phyloP scores from a whole-genome alignment of 768 basidiomycete species.

The Lactifluus piperatus region DNA sequence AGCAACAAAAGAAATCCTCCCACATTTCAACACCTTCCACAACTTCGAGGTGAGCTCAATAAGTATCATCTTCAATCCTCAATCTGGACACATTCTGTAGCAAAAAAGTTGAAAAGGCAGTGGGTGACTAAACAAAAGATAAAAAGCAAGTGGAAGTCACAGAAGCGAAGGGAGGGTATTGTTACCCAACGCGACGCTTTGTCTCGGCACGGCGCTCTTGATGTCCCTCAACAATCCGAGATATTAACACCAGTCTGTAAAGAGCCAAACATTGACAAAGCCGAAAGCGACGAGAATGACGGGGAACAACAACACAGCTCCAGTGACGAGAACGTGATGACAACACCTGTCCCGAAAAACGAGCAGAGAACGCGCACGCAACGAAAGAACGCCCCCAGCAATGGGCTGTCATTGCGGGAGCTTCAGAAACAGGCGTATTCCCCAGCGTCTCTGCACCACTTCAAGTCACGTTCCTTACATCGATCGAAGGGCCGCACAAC shows the following conservation, averaged over 20 bases:
- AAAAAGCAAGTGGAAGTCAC: constrained; percentile 66
- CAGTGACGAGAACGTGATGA: neutral
- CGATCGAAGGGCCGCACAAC: constrained; percentile 23
- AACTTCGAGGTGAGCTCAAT: constrained; percentile 44
- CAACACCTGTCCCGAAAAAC: neutral
- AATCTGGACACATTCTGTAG: constrained; percentile 29
- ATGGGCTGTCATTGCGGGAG: constrained; percentile 41
- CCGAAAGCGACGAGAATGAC: constrained; percentile 18
- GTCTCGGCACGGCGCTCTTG: neutral
- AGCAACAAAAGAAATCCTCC: constrained; percentile 55
- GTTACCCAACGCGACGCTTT: constrained; percentile 13
- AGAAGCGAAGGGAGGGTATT: constrained; percentile 47
- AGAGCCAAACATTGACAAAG: constrained; percentile 11
- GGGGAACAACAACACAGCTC: constrained; percentile 10
- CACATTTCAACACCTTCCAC: constrained; percentile 60
- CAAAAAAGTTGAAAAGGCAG: constrained; percentile 69
- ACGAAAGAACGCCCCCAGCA: neutral
- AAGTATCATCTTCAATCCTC: neutral
- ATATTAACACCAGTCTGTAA: constrained; percentile 9
- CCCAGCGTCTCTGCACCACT: constrained; percentile 45
- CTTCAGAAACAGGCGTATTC: constrained; percentile 58
- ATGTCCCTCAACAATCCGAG: neutral
- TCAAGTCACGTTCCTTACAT: constrained; percentile 39
- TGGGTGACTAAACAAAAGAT: constrained; percentile 76
- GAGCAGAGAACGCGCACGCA: neutral